These are phyloP conservation scores for Cryptococcus sp. DNA, from an alignment of 1,284 basidiomycete species.

Conservation along the genomic window DNA sequence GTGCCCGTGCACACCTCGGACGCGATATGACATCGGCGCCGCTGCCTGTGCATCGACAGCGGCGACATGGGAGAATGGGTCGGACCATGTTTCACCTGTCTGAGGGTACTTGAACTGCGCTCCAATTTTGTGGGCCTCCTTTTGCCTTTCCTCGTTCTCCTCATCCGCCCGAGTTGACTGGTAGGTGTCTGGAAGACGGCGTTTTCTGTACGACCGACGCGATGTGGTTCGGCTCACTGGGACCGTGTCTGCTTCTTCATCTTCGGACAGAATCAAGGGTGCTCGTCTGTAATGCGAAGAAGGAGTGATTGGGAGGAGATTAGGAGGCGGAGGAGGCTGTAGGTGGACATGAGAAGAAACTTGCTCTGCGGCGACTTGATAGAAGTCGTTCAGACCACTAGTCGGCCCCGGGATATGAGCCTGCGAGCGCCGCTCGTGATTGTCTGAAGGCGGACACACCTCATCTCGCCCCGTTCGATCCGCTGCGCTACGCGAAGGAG, in stretches of 20 bases:
- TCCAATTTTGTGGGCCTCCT: background rate
- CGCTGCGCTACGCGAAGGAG: no score
- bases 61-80: constrained; percentile 8
- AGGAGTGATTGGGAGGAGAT: constrained; percentile 4
- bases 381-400: background rate
- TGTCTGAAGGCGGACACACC: no score
- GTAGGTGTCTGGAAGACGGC: no score
- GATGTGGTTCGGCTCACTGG: constrained; percentile 3
- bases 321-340: background rate
- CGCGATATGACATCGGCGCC: constrained; percentile 1
- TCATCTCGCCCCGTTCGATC: no score
- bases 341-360: background rate
- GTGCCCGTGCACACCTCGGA: background rate
- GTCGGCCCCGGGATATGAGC: no score
- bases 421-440: no score
- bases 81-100: constrained; percentile 1
- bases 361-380: background rate
- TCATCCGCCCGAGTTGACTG: background rate
- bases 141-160: background rate
- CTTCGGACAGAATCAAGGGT: background rate
- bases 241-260: background rate
- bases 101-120: background rate
- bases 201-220: background rate
- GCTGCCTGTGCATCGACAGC: constrained; percentile 6
- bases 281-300: constrained; percentile 1